These are phyloP conservation scores for Dioscorea cayenensis DNA, from an alignment of 116 monocot species.

Conservation along the genomic window DNA sequence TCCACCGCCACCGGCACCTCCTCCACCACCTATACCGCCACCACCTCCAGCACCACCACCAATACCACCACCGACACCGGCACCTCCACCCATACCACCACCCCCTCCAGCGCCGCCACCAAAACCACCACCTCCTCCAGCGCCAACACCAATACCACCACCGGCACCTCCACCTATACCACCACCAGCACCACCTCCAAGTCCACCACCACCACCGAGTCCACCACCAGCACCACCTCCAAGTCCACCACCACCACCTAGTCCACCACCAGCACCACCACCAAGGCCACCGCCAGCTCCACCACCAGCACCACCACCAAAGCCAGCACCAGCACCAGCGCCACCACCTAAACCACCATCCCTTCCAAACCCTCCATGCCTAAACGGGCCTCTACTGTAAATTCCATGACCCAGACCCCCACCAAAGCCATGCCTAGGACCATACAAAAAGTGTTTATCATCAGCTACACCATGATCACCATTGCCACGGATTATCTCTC, in stretches of 20 bases:
- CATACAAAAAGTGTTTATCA: constrained; percentile 4
- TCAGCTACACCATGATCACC: background rate
- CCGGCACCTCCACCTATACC: background rate
- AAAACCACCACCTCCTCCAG: background rate
- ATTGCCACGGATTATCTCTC: background rate
- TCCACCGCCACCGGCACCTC: background rate
- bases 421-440: constrained; percentile 6
- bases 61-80: background rate
- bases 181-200: background rate
- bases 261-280: background rate
- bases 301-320: background rate
- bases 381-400: background rate
- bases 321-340: background rate
- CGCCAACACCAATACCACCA: background rate
- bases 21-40: background rate
- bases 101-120: background rate
- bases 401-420: constrained; percentile 9
- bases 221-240: background rate
- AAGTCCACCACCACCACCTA: background rate
- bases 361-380: background rate
- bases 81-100: background rate
- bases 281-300: background rate
- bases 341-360: background rate
- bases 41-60: constrained; percentile 1
- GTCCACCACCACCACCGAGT: background rate